A percentile compares a stretch with the other conserved stretches of the same genome.
Conservation (phyloP, 768 basidiomycete species). For the Leccinellum luteum region DNA sequence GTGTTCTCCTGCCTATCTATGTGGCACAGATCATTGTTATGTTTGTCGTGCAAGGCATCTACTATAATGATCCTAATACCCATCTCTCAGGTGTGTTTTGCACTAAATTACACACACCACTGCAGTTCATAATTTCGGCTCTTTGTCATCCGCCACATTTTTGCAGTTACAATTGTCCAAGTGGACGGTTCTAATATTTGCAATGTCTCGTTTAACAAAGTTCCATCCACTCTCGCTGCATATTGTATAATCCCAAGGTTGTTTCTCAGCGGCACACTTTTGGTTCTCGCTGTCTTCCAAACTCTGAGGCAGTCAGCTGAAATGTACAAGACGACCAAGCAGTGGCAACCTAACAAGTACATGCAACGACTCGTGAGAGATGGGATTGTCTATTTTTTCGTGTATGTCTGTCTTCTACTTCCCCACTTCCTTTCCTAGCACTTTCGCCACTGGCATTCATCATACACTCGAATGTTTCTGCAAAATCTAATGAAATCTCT, state of each 20-base stretch:
- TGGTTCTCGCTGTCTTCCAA: not conserved
- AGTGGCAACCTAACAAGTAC: slow-evolving; percentile 11
- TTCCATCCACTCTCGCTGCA: not conserved
- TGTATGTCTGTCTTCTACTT: slow-evolving; percentile 1
- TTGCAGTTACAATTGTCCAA: not conserved
- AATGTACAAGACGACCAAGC: slow-evolving; percentile 8
- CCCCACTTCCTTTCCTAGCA: not conserved
- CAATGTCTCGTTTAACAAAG: not conserved
- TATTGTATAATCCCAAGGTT: not conserved
- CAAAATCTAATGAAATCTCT: not conserved
- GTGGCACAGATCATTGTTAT: not conserved
- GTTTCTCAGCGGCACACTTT: not conserved
- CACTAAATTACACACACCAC: not conserved
- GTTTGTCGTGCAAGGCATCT: slow-evolving; percentile 1
- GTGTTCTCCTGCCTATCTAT: slow-evolving; percentile 8
- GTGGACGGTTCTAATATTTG: not conserved
- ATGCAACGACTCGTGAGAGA: slow-evolving; percentile 3
- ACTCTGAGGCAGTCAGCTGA: not conserved
- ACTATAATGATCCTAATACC: not conserved
- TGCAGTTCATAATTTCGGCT: not conserved
- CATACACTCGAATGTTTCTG: too few relatives aligned
- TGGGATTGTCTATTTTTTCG: slow-evolving; percentile 7
- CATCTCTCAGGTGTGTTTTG: slow-evolving; percentile 3
- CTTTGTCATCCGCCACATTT: not conserved
- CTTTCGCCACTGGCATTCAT: too few relatives aligned